A percentile compares a stretch with the other conserved stretches of the same genome.
phyloP scores from a whole-genome alignment of 306 rosid genomes.

The Trifolium repens region DNA sequence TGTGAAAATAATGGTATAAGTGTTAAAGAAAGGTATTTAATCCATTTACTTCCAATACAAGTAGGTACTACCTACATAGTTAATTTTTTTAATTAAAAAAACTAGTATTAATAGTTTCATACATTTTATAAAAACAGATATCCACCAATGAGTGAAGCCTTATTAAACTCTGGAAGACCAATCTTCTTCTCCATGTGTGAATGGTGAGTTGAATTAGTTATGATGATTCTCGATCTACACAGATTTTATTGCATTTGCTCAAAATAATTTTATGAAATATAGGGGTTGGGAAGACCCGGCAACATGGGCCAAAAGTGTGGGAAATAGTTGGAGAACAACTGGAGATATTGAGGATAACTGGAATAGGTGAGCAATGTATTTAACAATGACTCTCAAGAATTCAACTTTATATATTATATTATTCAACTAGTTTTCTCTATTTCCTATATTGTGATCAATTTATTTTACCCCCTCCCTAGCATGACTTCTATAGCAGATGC shows the following conservation, averaged over 20 bases:
- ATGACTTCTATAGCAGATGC: constrained; percentile 62
- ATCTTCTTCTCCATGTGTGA: constrained; percentile 70
- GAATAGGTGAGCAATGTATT: not conserved
- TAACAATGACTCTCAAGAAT: no score
- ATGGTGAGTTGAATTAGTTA: constrained; percentile 54
- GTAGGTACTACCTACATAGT: not conserved
- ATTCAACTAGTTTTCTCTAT: not conserved
- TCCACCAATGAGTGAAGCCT: constrained; percentile 65
- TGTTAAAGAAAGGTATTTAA: constrained; percentile 1
- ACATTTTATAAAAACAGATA: constrained; percentile 49
- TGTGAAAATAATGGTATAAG: constrained; percentile 44
- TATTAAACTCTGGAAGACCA: constrained; percentile 52
- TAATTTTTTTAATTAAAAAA: no score
- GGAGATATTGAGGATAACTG: constrained; percentile 31
- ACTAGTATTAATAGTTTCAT: not conserved
- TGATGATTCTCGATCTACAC: not conserved
- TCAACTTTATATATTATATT: not conserved
- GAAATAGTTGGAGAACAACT: constrained; percentile 34
- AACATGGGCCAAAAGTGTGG: constrained; percentile 19
- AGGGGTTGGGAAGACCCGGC: constrained; percentile 34
- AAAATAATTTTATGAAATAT: not conserved
- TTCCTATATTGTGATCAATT: constrained; percentile 5
- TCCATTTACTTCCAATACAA: not conserved
- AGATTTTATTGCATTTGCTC: not conserved
- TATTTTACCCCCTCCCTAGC: constrained; percentile 29